Percentiles rank a stretch among this genome's conserved stretches.
Evolutionary conservation across 1,284 basidiomycete genomes (phyloP).

Genomic region (Ustilago vetiveriae): DNA sequence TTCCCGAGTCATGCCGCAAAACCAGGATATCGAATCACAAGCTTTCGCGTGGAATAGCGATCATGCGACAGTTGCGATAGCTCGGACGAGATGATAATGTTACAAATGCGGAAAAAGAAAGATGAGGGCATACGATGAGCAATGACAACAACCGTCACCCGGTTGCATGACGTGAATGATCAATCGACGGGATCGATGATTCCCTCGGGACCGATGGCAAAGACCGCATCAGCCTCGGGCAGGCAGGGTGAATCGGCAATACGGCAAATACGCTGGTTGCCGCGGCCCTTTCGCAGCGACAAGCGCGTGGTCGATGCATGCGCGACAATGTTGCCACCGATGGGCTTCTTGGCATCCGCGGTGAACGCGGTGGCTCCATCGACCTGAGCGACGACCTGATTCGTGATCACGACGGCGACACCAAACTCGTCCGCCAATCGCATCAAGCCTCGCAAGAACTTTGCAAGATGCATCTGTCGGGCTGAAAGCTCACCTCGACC

Average conservation of each 20-base stretch:
- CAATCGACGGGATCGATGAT: constrained; percentile 65
- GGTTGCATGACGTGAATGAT: too few relatives aligned
- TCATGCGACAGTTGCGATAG: constrained; percentile 9
- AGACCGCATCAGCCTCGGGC: constrained; percentile 94
- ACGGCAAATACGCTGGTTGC: constrained; percentile 91
- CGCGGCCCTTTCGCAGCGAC: constrained; percentile 91
- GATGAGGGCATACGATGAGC: constrained; percentile 2
- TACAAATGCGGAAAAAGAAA: constrained; percentile 7
- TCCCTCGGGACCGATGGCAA: constrained; percentile 76
- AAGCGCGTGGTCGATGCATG: constrained; percentile 70
- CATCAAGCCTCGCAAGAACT: constrained; percentile 91
- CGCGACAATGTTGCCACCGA: constrained; percentile 70
- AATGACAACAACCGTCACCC: too few relatives aligned
- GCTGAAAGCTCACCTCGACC: constrained; percentile 95
- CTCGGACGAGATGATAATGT: constrained; percentile 11
- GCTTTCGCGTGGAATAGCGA: neutral
- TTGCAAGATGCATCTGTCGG: constrained; percentile 95
- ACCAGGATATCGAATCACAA: too few relatives aligned
- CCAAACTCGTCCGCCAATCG: constrained; percentile 97
- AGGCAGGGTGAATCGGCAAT: constrained; percentile 98
- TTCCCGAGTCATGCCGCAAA: too few relatives aligned
- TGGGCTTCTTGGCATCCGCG: constrained; percentile 89
- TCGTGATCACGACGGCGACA: constrained; percentile 95
- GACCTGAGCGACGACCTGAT: constrained; percentile 98
- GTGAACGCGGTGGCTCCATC: constrained; percentile 70